Evolutionary conservation across 768 basidiomycete species (phyloP), one percentile per base, ranked within the genome.

Genomic region (Suillus discolor): DNA sequence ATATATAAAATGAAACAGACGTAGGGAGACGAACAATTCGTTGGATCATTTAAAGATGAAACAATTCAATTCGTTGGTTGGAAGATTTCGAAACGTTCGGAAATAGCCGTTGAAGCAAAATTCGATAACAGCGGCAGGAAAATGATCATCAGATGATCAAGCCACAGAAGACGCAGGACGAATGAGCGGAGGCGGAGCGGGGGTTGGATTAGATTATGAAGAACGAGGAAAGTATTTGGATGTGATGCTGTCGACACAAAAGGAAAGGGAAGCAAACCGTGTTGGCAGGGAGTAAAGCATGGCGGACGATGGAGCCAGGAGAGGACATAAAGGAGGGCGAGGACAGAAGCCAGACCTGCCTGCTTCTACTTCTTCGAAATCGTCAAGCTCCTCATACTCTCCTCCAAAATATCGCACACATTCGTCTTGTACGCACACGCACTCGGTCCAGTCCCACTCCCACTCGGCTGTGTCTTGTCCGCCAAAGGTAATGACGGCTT

Each of bases 301-400:
- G 9, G 42, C 12, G 9, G 23, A 49, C 13, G 23, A 49, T 25
- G 2, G 23, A 49, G 25, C 15, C 23, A 25, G 13, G 47, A 45
- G n/a, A 47, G 2, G 20, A 11, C 44, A 45, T 20, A 3, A 7
- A 9, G 1, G 20, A 23, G 20, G n/a, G n/a, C 12, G 13, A 23
- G 4, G 13, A 51, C 49, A 51, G 25, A 51, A 25, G 7, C 49
- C 23, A 51, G 15, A 51, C 49, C 49, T 3, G 49, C 23, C 49
- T 51, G 49, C 49, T 51, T 25, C 49, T 51, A 71, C 74, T 85
- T 89, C 83, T 87, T 87, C 65, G 78, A 79, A 67, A 90, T 68
- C 65, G 82, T 88, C 79, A 90, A 77, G 72, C 84, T 87, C 70
- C 85, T 79, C 88, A 90, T 89, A 66, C 87, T 86, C 77, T 90